Base-by-base conservation (phyloP, 2,329 filamentous ascomycete species). In the Alternaria rosae region DNA sequence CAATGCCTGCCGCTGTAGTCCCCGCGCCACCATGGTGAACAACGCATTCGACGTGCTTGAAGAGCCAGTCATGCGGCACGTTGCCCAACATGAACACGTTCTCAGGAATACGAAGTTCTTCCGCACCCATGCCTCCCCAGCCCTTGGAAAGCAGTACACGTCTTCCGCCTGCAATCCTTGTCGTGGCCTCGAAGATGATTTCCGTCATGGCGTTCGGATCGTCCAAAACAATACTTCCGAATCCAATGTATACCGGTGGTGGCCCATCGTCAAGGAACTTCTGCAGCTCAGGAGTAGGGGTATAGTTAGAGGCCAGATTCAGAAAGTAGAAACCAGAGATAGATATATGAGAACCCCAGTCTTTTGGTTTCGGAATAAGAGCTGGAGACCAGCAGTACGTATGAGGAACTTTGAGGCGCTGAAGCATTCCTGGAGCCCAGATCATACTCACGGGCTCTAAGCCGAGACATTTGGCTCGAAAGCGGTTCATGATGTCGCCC, bases 11-110 rank as follows among this genome's bases (percentile, higher is more conserved):
- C 0, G 92, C 92, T 0, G 92, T 93, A 4, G 92, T 96, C 12
- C 92, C 92, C 4, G 92, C 92, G 56, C 92, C 92, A 15, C 92
- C 92, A 65, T 96, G 92, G 72, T 96, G 92, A 6, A 94, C 89
- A 1, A 96, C 92, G 43, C 87, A 89, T 0, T 91, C 89, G 2
- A 95, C 92, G 42, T 86, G 88, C 64, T 91, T 84, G 77, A 96
- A 96, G 0, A 96, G 82, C 92, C 92, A 96, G 78, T 95, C 92
- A 67, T 96, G 92, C 0, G 92, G 92, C 45, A 89, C 88, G 72
- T 94, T 94, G 17, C 90, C 92, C 20, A 58, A 5, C 28, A 72
- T 20, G 86, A 75, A 72, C 81, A 86, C 62, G 81, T 83, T 25
- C 85, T 78, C 43, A n/a, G 47, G 47, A 4, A 48, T n/a, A 12